Conservation (phyloP, 176 grass and related monocot genomes). For the Alopecurus myosuroides region DNA sequence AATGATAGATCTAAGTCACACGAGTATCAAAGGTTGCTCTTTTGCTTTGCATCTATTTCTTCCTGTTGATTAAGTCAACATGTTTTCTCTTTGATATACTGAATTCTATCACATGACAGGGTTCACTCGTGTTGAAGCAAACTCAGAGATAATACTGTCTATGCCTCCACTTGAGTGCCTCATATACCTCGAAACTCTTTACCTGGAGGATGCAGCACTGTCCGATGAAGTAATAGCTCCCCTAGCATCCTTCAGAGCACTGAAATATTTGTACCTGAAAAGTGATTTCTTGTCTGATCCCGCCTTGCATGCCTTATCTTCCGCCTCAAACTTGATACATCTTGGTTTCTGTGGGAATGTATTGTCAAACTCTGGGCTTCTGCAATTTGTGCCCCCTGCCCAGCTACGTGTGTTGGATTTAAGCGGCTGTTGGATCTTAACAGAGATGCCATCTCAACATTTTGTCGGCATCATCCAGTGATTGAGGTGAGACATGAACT, state of each 20-base stretch:
- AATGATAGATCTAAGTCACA: conserved; percentile 55
- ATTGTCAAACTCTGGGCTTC: conserved; percentile 64
- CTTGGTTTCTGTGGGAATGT: conserved; percentile 78
- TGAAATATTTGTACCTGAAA: conserved; percentile 75
- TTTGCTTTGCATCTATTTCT: conserved; percentile 20
- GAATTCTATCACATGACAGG: conserved; percentile 44
- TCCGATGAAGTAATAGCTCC: conserved; percentile 58
- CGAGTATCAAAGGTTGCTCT: conserved; percentile 61
- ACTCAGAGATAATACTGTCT: conserved; percentile 37
- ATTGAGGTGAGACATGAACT: conserved; percentile 72
- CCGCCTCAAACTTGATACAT: conserved; percentile 46
- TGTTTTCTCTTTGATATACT: not conserved
- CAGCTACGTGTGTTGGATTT: conserved; percentile 62
- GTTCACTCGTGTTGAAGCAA: conserved; percentile 24
- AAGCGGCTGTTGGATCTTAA: conserved; percentile 79
- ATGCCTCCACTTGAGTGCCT: conserved; percentile 50
- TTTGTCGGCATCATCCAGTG: conserved; percentile 48
- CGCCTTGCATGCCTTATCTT: conserved; percentile 45
- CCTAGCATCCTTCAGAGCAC: conserved; percentile 41
- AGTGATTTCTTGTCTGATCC: conserved; percentile 80
- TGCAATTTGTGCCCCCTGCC: conserved; percentile 49
- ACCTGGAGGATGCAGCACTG: conserved; percentile 62
- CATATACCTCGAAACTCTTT: conserved; percentile 59
- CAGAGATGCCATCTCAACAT: conserved; percentile 43
- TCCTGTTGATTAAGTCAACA: conserved; percentile 9